Evolutionary conservation across 2,329 filamentous ascomycete species (phyloP), one percentile per base, ranked within the genome.

Genomic region (Exophiala sp.): DNA sequence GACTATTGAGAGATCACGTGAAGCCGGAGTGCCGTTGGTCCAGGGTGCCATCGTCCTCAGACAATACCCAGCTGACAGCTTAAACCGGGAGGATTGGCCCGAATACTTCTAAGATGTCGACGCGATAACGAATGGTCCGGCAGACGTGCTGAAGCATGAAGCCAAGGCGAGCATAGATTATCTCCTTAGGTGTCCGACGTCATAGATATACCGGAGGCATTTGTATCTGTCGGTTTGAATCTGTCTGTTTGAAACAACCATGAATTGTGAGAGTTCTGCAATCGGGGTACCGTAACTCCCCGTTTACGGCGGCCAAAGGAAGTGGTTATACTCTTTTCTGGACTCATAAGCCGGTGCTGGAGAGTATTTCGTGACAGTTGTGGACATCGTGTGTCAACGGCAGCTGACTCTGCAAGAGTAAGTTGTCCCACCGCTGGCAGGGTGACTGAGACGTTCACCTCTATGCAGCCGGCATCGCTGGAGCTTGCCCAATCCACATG

Each of bases 1-100:
- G 46, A 81, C 64, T 58, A 83, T 73, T 4, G 81, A 81, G 32
- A 79, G 64, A n/a, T 55, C 46, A 32, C 62, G 59, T 14, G 46
- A 16, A 23, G 55, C 56, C 1, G 42, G 23, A 14, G 1, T 2
- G 30, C 43, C 32, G 29, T 50, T 47, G 42, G 30, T 18, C 22
- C 11, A 38, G 14, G 39, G 35, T 6, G 34, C 10, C 52, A 48
- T 54, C 2, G 24, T 45, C 40, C 7, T n/a, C n/a, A 2, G 24
- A 38, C 16, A 30, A 24, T 14, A 19, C 8, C 16, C 9, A 16
- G 16, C 3, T 13, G 14, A 18, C 19, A 18, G 35, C n/a, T 19
- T 9, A 16, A 21, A 19, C 14, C 13, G 35, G 3, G 18, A 19
- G 35, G 35, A 38, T 5, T 8, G 4, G 13, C 6, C 7, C 13